phyloP scores from a whole-genome alignment of 805 yeast genomes.

The Saccharomycodes ludwigii region DNA sequence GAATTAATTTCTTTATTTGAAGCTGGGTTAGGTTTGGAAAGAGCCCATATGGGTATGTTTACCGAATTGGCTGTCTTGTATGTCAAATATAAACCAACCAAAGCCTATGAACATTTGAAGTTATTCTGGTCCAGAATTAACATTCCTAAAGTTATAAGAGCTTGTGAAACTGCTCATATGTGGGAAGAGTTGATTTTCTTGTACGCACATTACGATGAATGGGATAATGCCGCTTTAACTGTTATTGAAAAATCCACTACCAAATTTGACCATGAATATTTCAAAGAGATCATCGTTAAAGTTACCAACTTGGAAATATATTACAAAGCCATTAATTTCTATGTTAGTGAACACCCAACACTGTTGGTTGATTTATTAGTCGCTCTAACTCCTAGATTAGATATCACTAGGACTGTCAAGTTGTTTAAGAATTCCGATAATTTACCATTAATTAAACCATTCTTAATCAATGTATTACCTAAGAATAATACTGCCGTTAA shows the following conservation, averaged over 20 bases:
- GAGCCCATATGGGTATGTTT: conserved; percentile 99
- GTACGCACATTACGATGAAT: conserved; percentile 96
- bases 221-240: conserved; percentile 96
- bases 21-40: conserved; percentile 89
- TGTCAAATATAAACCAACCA: conserved; percentile 80
- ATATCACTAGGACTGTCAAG: conserved; percentile 87
- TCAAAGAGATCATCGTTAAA: conserved; percentile 89
- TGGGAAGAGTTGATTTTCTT: conserved; percentile 95
- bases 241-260: conserved; percentile 92
- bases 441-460: conserved; percentile 91
- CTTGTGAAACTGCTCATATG: conserved; percentile 85
- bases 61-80: conserved; percentile 89
- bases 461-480: conserved; percentile 79
- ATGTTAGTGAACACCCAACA: conserved; percentile 84
- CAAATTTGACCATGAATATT: conserved; percentile 86
- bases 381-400: conserved; percentile 79
- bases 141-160: conserved; percentile 92
- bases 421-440: conserved; percentile 93
- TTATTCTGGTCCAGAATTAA: conserved; percentile 97
- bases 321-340: conserved; percentile 93
- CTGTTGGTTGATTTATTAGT: conserved; percentile 76
- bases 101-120: conserved; percentile 91
- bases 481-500: conserved; percentile 88
- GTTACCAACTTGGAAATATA: conserved; percentile 93
- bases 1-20: conserved; percentile 88